Evolutionary conservation across 176 grass and related monocot genomes (phyloP), one percentile per base, ranked within the genome.

Genomic region (Triticum aestivum): DNA sequence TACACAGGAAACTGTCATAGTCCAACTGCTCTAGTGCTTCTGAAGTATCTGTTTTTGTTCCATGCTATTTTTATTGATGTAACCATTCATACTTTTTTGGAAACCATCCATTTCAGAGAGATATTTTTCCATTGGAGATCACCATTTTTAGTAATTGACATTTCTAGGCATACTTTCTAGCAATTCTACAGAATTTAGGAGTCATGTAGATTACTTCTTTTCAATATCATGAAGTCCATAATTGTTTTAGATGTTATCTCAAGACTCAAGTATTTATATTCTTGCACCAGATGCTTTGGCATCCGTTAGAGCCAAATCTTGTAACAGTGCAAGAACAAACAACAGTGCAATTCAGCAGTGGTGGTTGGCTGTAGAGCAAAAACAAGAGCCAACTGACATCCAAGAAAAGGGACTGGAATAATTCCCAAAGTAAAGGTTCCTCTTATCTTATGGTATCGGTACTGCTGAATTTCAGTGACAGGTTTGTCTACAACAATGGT

Each of bases 371-470:
- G 24, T 65, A 73, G 78, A 87, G 79, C 44, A 83, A 87, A 23
- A 73, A 72, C 88, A 89, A 86, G 37, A 29, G 79, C 80, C 34
- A 80, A 58, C 58, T 20, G 76, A 80, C 81, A 91, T 13, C 75
- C 61, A 91, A 69, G 61, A 87, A 80, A 80, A 73, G 34, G 27
- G 84, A 41, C 29, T 24, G 61, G 80, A 87, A 80, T 75, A 89
- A 87, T 87, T 84, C 81, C 45, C 62, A 30, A 68, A 47, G 75
- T 35, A 59, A 78, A 47, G 56, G 13, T 23, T 59, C 20, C 26
- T 62, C 67, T 75, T 87, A 79, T 79, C 74, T 56, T n/a, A 59
- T 72, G 76, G 59, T 80, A n/a, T 52, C 17, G 79, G 18, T 63
- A 80, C 26, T 62, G 18, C 29, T 56, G 72, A 79, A 72, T 84